Base-by-base conservation (phyloP, 2,329 filamentous ascomycete genomes). In the Zasmidium cellare region DNA sequence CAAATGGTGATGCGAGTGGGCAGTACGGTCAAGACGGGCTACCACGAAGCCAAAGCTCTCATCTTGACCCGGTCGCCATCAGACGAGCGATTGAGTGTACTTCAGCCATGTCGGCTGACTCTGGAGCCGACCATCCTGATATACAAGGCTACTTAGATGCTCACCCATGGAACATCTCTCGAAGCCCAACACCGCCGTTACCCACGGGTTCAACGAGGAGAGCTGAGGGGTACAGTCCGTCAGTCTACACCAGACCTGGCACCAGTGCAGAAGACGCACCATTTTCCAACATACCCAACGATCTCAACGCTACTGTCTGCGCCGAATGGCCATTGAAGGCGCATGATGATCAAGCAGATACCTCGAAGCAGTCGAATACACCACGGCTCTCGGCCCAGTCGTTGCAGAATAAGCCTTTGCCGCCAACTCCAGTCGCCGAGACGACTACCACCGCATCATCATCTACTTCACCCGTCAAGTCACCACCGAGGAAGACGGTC, bases 401-500 rank as follows among this genome's bases (percentile, higher is more conserved):
- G 11, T 18, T 23, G n/a, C 46, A 44, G 5, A 20, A 51, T 9
- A 46, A 50, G 38, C 46, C 53, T 18, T 31, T 51, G 47, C 46
- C 53, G 5, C 35, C 47, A 14, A 51, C 47, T 12, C 53, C 53
- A 28, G 46, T 51, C 16, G 19, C 46, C n/a, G 44, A 23, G 7
- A 24, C 41, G 9, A 20, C 16, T 3, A 50, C 53, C 25, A 41
- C 35, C 11, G 16, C 35, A 5, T 41, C 35, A 5, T 41, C 35
- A 3, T 16, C 35, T 5, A n/a, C 35, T 5, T 41, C 35, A 14
- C 35, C 35, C 3, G 19, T 38, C n/a, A 31, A n/a, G 11, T 56
- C 63, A 3, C 65, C 69, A 9, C 59, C 60, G 16, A 68, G 62
- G 47, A 67, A 61, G 45, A 24, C 60, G 5, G 63, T 65, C 16